Evolutionary conservation across 768 basidiomycete genomes (phyloP).

Genomic region (Suillus spraguei): DNA sequence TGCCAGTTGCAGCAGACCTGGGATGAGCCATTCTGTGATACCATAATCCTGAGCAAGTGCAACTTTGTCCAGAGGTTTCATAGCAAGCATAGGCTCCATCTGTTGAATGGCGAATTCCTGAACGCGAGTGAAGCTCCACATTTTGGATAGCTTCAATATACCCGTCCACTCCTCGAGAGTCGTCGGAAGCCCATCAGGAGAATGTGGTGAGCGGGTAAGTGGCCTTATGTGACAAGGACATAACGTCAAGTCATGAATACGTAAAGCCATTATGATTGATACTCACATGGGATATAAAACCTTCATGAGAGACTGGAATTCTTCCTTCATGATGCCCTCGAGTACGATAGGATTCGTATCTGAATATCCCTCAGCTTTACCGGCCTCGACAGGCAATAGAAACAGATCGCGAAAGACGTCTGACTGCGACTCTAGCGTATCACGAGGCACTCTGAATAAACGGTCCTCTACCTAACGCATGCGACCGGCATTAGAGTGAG

Average conservation of each 20-base stretch:
- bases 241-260: neutral
- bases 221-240: neutral
- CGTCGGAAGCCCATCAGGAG: constrained; percentile 5
- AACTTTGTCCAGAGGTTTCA: constrained; percentile 29
- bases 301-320: constrained; percentile 29
- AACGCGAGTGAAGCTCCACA: constrained; percentile 39
- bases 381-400: constrained; percentile 17
- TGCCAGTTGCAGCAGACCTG: constrained; percentile 22
- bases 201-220: neutral
- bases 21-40: constrained; percentile 37
- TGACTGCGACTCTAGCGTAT: constrained; percentile 26
- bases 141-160: constrained; percentile 40
- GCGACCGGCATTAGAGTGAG: neutral
- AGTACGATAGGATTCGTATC: constrained; percentile 27
- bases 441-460: constrained; percentile 31
- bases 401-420: constrained; percentile 30
- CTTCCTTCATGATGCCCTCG: constrained; percentile 23
- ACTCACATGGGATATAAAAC: constrained; percentile 25
- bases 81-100: constrained; percentile 18
- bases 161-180: constrained; percentile 38
- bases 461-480: constrained; percentile 26
- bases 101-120: constrained; percentile 31
- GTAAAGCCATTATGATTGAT: neutral
- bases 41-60: constrained; percentile 32
- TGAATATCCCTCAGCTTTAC: constrained; percentile 21